phyloP scores from a whole-genome alignment of 2,329 filamentous ascomycete genomes.

The Stagonosporopsis chrysanthemi region DNA sequence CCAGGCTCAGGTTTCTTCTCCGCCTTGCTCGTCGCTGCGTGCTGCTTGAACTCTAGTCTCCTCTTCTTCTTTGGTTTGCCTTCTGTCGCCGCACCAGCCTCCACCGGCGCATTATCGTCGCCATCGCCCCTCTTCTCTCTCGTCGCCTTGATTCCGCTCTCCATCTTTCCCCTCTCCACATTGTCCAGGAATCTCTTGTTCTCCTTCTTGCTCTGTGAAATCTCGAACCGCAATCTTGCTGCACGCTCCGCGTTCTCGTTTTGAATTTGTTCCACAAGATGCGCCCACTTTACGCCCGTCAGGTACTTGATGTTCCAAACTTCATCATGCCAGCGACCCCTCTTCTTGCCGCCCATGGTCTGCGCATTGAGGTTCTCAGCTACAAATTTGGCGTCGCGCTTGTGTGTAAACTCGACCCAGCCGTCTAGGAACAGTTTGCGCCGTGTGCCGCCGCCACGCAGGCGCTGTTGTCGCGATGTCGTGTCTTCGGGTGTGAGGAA shows the following conservation, averaged over 20 bases:
- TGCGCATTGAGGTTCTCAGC: slow-evolving; percentile 79
- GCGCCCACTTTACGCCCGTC: slow-evolving; percentile 81
- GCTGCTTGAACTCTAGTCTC: slow-evolving; percentile 71
- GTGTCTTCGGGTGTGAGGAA: slow-evolving; percentile 82
- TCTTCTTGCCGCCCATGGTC: slow-evolving; percentile 84
- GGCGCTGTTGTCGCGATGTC: slow-evolving; percentile 68
- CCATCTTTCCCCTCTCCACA: slow-evolving; percentile 80
- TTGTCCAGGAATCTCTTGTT: slow-evolving; percentile 83
- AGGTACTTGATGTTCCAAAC: slow-evolving; percentile 86
- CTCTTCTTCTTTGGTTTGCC: slow-evolving; percentile 38
- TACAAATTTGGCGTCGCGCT: slow-evolving; percentile 78
- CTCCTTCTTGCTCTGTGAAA: slow-evolving; percentile 76
- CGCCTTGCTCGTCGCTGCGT: slow-evolving; percentile 57
- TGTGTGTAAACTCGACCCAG: slow-evolving; percentile 83
- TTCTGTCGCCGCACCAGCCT: slow-evolving; percentile 19
- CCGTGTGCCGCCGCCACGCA: slow-evolving; percentile 80
- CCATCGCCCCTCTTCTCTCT: slow-evolving; percentile 60
- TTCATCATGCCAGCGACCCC: slow-evolving; percentile 83
- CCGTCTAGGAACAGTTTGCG: slow-evolving; percentile 83
- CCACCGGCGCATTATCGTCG: slow-evolving; percentile 24
- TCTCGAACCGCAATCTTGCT: slow-evolving; percentile 78
- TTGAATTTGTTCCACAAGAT: slow-evolving; percentile 76
- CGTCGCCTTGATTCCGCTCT: slow-evolving; percentile 65
- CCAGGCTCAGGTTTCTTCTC: slow-evolving; percentile 43
- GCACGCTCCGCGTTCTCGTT: slow-evolving; percentile 81